phyloP scores from a whole-genome alignment of 257 asterid genomes.

The Solanum chiquidenum region DNA sequence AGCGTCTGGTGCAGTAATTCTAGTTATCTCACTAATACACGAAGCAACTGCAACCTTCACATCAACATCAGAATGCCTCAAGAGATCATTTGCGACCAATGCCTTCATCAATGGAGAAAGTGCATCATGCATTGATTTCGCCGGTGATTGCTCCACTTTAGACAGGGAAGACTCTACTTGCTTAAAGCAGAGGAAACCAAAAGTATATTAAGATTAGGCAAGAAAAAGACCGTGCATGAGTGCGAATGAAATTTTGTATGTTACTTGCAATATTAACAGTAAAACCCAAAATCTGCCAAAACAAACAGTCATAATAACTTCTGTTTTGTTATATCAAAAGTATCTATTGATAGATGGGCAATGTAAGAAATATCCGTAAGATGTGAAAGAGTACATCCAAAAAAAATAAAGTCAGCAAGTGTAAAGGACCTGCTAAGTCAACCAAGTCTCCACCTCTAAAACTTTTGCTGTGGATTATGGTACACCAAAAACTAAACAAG shows the following conservation, averaged over 20 bases:
- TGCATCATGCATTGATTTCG: constrained; percentile 55
- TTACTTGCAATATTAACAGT: not conserved
- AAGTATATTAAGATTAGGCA: not conserved
- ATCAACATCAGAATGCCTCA: constrained; percentile 67
- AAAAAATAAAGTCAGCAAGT: not conserved
- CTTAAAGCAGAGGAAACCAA: constrained; percentile 20
- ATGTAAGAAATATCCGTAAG: not conserved
- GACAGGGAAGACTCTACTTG: constrained; percentile 49
- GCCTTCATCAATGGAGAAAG: constrained; percentile 60
- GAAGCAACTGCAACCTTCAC: constrained; percentile 90
- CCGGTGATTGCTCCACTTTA: constrained; percentile 94
- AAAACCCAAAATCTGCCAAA: not conserved
- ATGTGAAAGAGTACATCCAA: not conserved
- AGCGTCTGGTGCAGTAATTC: constrained; percentile 98
- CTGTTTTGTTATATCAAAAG: not conserved
- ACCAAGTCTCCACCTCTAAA: not conserved
- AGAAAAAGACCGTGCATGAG: not conserved
- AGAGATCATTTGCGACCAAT: constrained; percentile 47
- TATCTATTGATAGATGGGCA: not conserved
- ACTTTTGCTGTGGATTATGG: not conserved
- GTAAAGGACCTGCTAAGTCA: not conserved
- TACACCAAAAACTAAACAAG: not conserved
- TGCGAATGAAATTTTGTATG: not conserved
- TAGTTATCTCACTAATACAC: constrained; percentile 90
- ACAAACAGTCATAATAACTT: not conserved